These are phyloP conservation scores for Colletotrichum tanaceti DNA, from an alignment of 2,329 filamentous ascomycete genomes.

Conservation along the genomic window DNA sequence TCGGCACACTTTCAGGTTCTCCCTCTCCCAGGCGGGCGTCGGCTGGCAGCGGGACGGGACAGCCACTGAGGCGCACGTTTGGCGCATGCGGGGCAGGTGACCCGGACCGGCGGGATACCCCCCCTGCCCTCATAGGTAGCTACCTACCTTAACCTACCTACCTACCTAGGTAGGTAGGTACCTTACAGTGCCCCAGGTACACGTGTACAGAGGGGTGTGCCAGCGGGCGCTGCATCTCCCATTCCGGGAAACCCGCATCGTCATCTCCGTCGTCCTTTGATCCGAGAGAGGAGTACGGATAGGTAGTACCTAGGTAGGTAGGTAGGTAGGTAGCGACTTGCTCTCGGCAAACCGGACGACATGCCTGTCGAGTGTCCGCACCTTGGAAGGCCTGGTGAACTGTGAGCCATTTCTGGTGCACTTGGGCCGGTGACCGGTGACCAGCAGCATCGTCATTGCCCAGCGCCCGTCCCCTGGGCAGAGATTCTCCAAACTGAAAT, in stretches of 20 bases:
- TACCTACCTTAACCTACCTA: neutral
- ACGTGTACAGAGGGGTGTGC: neutral
- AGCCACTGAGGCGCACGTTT: conserved; percentile 1
- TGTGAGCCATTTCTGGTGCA: neutral
- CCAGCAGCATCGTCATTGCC: conserved; percentile 12
- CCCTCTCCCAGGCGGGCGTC: neutral
- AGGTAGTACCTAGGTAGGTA: no score
- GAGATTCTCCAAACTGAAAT: neutral
- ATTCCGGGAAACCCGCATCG: neutral
- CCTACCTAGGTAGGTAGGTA: no score
- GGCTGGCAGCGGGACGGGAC: conserved; percentile 11
- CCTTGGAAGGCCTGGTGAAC: no score
- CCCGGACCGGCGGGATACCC: conserved; percentile 5
- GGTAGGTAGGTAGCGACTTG: neutral
- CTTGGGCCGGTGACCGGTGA: neutral
- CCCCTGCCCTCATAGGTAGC: conserved; percentile 3
- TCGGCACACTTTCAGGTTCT: neutral
- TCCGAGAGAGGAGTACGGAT: no score
- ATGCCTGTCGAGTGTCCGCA: no score
- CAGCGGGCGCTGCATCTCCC: neutral
- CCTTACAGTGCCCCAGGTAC: no score
- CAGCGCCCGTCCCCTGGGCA: conserved; percentile 10
- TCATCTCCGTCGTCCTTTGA: neutral
- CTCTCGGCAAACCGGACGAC: conserved; percentile 28
- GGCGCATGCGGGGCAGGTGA: conserved; percentile 22